Conservation (phyloP, 2,329 filamentous ascomycete species). For the Cordyceps fumosorosea region DNA sequence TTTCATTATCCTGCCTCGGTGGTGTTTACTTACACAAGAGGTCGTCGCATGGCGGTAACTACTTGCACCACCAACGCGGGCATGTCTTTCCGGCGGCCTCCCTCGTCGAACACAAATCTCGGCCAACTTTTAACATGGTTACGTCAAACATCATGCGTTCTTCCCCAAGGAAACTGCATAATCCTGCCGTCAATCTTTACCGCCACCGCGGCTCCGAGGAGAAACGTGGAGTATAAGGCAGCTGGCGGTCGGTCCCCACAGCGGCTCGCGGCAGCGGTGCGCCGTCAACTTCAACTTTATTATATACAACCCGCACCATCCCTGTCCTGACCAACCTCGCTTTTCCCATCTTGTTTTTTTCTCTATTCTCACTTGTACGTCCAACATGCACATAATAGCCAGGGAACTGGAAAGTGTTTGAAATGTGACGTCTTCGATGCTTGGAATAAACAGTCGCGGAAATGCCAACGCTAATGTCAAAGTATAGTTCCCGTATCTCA, state of each 20-base stretch:
- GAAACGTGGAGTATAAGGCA: not conserved
- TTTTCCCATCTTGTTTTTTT: no score
- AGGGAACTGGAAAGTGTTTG: not conserved
- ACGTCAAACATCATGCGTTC: no score
- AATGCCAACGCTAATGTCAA: constrained; percentile 12
- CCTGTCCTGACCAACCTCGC: not conserved
- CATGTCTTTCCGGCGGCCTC: no score
- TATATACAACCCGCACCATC: not conserved
- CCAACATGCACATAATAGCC: not conserved
- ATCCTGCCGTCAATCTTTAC: not conserved
- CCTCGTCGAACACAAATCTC: no score
- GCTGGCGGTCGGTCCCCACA: not conserved
- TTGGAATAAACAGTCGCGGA: not conserved
- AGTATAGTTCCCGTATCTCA: constrained; percentile 81
- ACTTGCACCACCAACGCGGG: no score
- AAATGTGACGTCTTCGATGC: not conserved
- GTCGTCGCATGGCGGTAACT: no score
- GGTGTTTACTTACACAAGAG: no score
- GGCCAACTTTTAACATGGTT: no score
- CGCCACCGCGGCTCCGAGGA: not conserved
- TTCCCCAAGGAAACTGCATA: no score
- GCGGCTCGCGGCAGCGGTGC: constrained; percentile 9
- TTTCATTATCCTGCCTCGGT: no score
- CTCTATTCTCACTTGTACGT: no score
- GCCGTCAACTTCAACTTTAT: not conserved